Percentiles rank a stretch among this genome's conserved stretches.
phyloP scores from a whole-genome alignment of 306 rosid species.

The Cyamopsis tetragonoloba region DNA sequence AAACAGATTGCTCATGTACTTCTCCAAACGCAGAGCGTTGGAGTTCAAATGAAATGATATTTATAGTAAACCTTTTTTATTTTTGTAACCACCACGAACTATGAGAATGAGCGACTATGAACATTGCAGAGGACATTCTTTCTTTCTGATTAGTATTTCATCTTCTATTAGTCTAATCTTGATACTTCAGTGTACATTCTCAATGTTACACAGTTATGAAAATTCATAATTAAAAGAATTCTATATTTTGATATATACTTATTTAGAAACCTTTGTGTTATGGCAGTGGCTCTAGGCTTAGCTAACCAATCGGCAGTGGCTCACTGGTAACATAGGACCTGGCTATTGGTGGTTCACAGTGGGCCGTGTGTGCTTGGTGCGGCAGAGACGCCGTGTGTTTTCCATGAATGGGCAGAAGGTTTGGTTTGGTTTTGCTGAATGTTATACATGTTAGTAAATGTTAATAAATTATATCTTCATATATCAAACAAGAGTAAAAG shows the following conservation, averaged over 20 bases:
- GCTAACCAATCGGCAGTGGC: too few relatives aligned
- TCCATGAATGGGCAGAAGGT: neutral
- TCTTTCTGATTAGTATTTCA: neutral
- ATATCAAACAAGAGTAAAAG: too few relatives aligned
- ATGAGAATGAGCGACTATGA: neutral
- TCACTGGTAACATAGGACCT: too few relatives aligned
- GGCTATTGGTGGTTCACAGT: too few relatives aligned
- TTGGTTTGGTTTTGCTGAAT: neutral
- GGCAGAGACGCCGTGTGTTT: neutral
- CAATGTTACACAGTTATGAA: too few relatives aligned
- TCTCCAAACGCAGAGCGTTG: neutral
- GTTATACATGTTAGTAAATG: too few relatives aligned
- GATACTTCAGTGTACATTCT: neutral
- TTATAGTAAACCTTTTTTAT: neutral
- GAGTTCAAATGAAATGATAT: neutral
- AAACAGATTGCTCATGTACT: constrained; percentile 13
- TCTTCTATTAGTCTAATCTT: neutral
- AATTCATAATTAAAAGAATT: too few relatives aligned
- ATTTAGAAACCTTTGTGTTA: too few relatives aligned
- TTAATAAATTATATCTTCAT: too few relatives aligned
- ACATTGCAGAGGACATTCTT: neutral
- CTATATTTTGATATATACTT: too few relatives aligned
- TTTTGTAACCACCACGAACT: neutral
- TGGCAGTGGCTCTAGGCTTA: neutral
- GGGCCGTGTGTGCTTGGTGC: neutral